Evolutionary conservation across 495 filamentous ascomycete species (phyloP), one percentile per base, ranked within the genome.

Genomic region (Evernia prunastri): DNA sequence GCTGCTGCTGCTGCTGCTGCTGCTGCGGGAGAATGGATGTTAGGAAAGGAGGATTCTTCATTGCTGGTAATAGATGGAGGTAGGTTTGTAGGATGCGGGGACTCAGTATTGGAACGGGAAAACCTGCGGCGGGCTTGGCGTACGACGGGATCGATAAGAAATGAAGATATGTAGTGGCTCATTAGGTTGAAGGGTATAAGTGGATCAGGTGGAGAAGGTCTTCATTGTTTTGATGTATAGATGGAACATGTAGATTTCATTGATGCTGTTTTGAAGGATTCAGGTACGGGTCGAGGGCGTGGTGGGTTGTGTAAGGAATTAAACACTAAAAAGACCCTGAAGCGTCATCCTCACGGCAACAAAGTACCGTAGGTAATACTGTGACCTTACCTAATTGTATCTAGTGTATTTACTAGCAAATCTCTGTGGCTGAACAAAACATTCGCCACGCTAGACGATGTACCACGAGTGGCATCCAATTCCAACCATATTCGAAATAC

Each of bases 141-240:
- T 70, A 90, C 78, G 71, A 90, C 88, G 59, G 89, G 85, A 67
- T 89, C 88, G 70, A 90, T 87, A 65, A 92, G 74, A 68, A 91
- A 86, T 37, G 90, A 87, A 51, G 82, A 81, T 63, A 93, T 82
- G 63, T 89, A 80, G 72, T 81, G 84, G 77, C 81, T 86, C 90
- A 92, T 94, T 79, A 77, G 78, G 73, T 66, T n/a, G 40, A 37
- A 43, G 10, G 20, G 27, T 56, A 36, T 27, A 56, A 33, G 60
- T 56, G 15, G 31, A 20, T 33, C 29, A 40, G 6, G 15, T 23
- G 33, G 40, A 13, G 36, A 43, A 25, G 8, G 49, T 36, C 17
- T 8, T 56, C 60, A 63, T 63, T 63, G 23, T 43, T 63, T 42
- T n/a, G n/a, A n/a, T n/a, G n/a, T n/a, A n/a, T n/a, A n/a, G 51